Evolutionary conservation across 345 rosid genomes (phyloP).

Genomic region (Alliaria petiolata): DNA sequence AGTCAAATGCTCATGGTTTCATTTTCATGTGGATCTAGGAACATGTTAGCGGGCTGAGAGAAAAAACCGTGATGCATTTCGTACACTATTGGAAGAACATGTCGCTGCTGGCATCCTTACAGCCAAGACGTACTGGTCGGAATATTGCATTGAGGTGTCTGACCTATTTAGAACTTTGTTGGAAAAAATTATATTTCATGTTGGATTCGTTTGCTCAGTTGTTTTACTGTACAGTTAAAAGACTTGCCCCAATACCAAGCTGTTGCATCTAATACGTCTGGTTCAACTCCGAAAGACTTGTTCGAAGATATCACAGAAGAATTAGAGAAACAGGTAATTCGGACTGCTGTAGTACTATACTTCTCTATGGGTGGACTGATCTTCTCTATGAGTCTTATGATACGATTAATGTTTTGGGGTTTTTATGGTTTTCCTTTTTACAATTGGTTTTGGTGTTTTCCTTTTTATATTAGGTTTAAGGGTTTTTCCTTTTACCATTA

Average conservation of each 20-base stretch:
- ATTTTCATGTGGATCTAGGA: slow-evolving; percentile 51
- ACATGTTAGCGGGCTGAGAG: slow-evolving; percentile 75
- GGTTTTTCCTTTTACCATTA: no score
- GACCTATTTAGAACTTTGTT: slow-evolving; percentile 16
- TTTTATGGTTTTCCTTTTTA: no score
- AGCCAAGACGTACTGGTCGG: slow-evolving; percentile 83
- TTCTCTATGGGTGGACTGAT: no score
- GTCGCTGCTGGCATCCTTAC: slow-evolving; percentile 68
- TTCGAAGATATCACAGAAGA: slow-evolving; percentile 87
- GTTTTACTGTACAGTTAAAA: slow-evolving; percentile 48
- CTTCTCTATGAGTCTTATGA: not conserved
- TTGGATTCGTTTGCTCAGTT: slow-evolving; percentile 5
- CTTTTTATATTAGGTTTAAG: no score
- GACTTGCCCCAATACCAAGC: slow-evolving; percentile 82
- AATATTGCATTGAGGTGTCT: slow-evolving; percentile 79
- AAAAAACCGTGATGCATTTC: slow-evolving; percentile 87
- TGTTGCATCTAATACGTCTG: slow-evolving; percentile 82
- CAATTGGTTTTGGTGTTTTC: no score
- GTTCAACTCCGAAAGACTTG: slow-evolving; percentile 93
- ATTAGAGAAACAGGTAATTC: slow-evolving; percentile 70
- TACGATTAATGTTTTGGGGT: no score
- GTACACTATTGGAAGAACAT: slow-evolving; percentile 76
- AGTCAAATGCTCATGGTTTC: slow-evolving; percentile 9
- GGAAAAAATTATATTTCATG: not conserved
- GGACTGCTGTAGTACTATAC: not conserved